Conservation (phyloP, 179 eudicot species). For the Sideroxylon spinosum region DNA sequence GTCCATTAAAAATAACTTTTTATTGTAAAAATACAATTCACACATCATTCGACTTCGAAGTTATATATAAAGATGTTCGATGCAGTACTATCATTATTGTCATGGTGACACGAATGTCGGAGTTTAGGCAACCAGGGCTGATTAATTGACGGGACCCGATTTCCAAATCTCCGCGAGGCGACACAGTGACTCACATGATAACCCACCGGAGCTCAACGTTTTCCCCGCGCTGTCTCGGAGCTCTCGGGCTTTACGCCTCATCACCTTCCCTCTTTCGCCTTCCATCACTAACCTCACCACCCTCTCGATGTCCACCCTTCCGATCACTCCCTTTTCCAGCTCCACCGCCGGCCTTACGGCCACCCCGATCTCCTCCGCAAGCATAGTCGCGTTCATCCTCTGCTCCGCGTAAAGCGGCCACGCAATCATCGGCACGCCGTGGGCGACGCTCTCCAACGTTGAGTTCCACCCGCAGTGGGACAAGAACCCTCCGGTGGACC, state of each 20-base stretch:
- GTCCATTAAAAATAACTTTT: too few species aligned
- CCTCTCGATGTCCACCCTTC: constrained; percentile 22
- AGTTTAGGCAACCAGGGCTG: too few species aligned
- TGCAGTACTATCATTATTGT: not conserved
- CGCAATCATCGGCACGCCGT: constrained; percentile 48
- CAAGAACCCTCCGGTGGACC: not conserved
- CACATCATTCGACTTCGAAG: too few species aligned
- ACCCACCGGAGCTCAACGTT: constrained; percentile 16
- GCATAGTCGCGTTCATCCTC: constrained; percentile 41
- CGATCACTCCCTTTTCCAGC: not conserved
- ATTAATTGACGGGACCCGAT: not conserved
- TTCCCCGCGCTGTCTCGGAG: constrained; percentile 18
- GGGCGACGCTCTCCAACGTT: constrained; percentile 16
- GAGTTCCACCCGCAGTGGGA: constrained; percentile 52
- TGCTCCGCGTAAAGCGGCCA: constrained; percentile 25
- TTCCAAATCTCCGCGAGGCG: constrained; percentile 15
- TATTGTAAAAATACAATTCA: too few species aligned
- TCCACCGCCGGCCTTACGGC: constrained; percentile 24
- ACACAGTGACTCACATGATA: constrained; percentile 16
- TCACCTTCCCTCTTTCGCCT: constrained; percentile 21
- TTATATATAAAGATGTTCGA: too few species aligned
- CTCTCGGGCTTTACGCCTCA: constrained; percentile 21
- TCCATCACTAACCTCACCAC: constrained; percentile 30
- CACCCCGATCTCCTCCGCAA: constrained; percentile 27
- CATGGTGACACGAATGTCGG: not conserved